Percentiles rank a stretch among this genome's conserved stretches.
phyloP scores from a whole-genome alignment of 176 grass and related monocot genomes.

The Phoenix dactylifera region DNA sequence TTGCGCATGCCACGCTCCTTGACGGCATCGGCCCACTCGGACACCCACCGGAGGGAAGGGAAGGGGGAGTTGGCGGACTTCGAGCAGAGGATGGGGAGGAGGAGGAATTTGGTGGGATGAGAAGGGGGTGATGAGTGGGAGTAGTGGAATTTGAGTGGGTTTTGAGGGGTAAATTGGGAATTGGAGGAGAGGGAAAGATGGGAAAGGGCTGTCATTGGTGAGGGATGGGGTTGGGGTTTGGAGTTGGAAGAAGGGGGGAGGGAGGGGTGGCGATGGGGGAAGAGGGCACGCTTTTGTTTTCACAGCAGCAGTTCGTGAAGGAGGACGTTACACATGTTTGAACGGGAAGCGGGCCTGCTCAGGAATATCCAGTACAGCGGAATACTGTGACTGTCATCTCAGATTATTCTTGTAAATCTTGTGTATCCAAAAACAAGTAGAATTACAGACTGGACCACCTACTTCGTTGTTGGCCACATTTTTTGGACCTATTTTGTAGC shows the following conservation, averaged over 20 bases:
- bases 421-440: too few species aligned
- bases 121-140: background rate
- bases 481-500: too few species aligned
- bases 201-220: background rate
- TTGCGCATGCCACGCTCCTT: constrained; percentile 54
- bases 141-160: background rate
- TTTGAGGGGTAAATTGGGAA: background rate
- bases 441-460: too few species aligned
- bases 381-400: too few species aligned
- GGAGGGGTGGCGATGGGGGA: background rate
- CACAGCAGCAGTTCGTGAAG: too few species aligned
- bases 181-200: background rate
- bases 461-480: too few species aligned
- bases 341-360: too few species aligned
- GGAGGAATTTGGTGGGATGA: background rate
- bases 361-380: too few species aligned
- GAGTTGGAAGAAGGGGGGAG: background rate
- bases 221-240: background rate
- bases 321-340: too few species aligned
- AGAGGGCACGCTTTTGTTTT: constrained; percentile 4
- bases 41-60: constrained; percentile 9
- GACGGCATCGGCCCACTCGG: constrained; percentile 73
- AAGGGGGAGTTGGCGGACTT: background rate
- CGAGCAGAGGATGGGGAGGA: constrained; percentile 1
- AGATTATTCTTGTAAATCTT: too few species aligned